Conservation (phyloP, 306 rosid genomes). For the Boehmeria nivea region DNA sequence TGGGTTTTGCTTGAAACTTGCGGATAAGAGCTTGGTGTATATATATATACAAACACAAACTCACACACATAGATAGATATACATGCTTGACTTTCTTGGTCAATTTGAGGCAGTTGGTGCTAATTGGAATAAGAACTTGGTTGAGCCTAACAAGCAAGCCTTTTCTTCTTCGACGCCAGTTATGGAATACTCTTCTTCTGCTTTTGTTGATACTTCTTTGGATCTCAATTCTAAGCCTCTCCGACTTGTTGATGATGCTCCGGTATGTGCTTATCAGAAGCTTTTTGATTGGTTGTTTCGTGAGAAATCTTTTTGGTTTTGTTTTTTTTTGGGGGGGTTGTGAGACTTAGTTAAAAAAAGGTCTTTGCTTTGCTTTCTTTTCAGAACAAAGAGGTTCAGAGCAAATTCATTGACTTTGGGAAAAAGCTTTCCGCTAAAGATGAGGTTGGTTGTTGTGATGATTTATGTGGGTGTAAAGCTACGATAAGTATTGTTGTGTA, state of each 20-base stretch:
- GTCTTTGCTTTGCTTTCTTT: slow-evolving; percentile 13
- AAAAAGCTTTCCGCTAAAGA: slow-evolving; percentile 45
- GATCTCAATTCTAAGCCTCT: slow-evolving; percentile 60
- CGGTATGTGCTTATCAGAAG: slow-evolving; percentile 39
- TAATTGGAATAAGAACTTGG: slow-evolving; percentile 3
- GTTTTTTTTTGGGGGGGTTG: not conserved
- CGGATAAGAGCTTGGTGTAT: not conserved
- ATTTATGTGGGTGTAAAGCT: not conserved
- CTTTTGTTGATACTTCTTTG: slow-evolving; percentile 57
- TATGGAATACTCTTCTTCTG: slow-evolving; percentile 61
- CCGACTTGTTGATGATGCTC: slow-evolving; percentile 41
- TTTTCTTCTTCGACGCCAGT: slow-evolving; percentile 1
- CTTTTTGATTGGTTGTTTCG: not conserved
- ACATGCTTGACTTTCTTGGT: slow-evolving; percentile 18
- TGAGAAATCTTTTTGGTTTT: not conserved
- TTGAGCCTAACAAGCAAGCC: not conserved
- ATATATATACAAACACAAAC: not conserved
- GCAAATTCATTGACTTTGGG: slow-evolving; percentile 44
- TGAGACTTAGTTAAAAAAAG: not conserved
- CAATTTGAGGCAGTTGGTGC: not conserved
- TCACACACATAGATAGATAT: not conserved
- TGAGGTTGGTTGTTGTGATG: slow-evolving; percentile 44
- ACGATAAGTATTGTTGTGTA: too few relatives aligned
- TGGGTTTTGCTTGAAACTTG: slow-evolving; percentile 13
- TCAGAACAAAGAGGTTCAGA: slow-evolving; percentile 58